These are phyloP conservation scores for Gynochthodes officinalis DNA, from an alignment of 257 asterid species.

Conservation along the genomic window DNA sequence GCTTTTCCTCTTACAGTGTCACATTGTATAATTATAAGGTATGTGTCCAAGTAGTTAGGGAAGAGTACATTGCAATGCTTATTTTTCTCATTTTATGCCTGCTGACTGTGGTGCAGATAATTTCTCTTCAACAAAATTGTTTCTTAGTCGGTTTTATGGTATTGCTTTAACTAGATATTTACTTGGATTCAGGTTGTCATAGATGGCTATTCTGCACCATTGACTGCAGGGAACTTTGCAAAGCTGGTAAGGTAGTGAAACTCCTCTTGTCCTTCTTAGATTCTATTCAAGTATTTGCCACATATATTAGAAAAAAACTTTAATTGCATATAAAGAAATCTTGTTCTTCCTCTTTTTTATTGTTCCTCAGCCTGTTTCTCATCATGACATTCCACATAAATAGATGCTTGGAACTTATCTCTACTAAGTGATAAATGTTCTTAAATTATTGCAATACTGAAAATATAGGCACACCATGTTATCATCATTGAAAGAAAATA, in stretches of 20 bases:
- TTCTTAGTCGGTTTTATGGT: background rate
- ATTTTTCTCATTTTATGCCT: background rate
- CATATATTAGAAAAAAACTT: background rate
- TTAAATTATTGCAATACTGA: background rate
- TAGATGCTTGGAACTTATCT: background rate
- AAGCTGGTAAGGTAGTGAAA: slow-evolving; percentile 97
- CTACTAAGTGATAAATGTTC: background rate
- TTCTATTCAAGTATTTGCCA: background rate
- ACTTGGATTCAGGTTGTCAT: slow-evolving; percentile 58
- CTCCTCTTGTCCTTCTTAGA: slow-evolving; percentile 31
- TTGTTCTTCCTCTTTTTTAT: background rate
- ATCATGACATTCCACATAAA: background rate
- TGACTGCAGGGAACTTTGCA: slow-evolving; percentile 96
- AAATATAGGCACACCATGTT: background rate
- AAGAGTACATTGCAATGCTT: background rate
- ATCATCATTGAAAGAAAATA: background rate
- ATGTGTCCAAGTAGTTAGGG: background rate
- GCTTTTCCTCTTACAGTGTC: background rate
- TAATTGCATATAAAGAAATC: background rate
- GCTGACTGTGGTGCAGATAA: background rate
- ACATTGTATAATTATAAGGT: background rate
- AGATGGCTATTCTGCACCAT: slow-evolving; percentile 94
- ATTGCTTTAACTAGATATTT: background rate
- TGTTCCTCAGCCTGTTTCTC: background rate
- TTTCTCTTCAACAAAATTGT: background rate